A percentile compares a stretch with the other conserved stretches of the same genome.
phyloP scores from a whole-genome alignment of 768 basidiomycete genomes.

The Pulveroboletus ravenelii region DNA sequence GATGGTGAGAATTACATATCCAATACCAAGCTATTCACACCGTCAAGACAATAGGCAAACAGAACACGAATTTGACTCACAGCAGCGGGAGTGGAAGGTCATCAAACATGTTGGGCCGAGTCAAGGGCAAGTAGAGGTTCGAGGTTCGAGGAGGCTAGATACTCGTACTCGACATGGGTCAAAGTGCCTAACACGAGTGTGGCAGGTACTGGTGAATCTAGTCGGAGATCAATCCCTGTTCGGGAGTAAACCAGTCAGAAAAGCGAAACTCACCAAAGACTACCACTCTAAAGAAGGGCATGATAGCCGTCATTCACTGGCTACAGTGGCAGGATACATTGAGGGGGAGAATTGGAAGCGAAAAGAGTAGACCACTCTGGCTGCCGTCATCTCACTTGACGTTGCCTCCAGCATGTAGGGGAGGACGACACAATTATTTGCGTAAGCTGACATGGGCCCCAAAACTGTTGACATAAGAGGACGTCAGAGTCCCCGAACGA shows the following conservation, averaged over 20 bases:
- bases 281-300: constrained; percentile 21
- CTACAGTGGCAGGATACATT: background rate
- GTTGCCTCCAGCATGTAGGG: background rate
- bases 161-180: constrained; percentile 11
- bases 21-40: constrained; percentile 14
- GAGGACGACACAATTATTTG: background rate
- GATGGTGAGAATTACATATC: background rate
- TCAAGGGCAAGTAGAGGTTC: background rate
- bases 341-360: background rate
- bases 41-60: background rate
- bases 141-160: no score
- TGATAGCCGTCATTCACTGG: constrained; percentile 16
- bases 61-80: constrained; percentile 12
- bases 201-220: constrained; percentile 7
- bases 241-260: background rate
- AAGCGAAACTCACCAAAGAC: constrained; percentile 19
- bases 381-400: background rate
- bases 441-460: background rate
- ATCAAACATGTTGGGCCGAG: constrained; percentile 19
- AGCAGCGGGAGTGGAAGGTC: constrained; percentile 20
- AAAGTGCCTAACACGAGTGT: constrained; percentile 22
- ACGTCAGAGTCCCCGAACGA: background rate
- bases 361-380: background rate
- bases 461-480: constrained; percentile 9
- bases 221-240: background rate